phyloP scores from a whole-genome alignment of 768 basidiomycete species.

The Kwoniella dejecticola region DNA sequence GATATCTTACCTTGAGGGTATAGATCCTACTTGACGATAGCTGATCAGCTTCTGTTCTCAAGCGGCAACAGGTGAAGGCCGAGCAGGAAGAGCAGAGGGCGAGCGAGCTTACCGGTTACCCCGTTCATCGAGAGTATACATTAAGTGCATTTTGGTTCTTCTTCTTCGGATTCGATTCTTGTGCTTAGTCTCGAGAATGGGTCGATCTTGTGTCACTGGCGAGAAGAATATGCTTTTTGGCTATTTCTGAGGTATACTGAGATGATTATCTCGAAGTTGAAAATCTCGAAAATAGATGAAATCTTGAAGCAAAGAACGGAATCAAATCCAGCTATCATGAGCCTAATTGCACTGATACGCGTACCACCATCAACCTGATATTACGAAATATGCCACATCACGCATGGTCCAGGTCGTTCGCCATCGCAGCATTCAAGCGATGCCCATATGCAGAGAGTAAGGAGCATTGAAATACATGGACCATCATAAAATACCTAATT shows the following conservation, averaged over 20 bases:
- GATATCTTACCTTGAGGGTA: conserved; percentile 75
- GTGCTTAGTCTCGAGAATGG: too few species aligned
- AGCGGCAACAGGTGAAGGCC: too few species aligned
- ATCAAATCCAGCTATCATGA: conserved; percentile 1
- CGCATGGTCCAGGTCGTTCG: neutral
- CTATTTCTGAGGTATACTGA: too few species aligned
- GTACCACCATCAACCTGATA: neutral
- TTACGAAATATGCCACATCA: conserved; percentile 1
- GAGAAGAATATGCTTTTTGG: too few species aligned
- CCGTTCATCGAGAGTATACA: conserved; percentile 66
- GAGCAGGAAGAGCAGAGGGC: too few species aligned
- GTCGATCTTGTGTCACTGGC: too few species aligned
- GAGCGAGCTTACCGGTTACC: conserved; percentile 55
- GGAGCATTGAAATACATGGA: neutral
- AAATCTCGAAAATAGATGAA: neutral
- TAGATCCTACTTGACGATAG: conserved; percentile 66
- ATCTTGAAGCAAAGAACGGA: conserved; percentile 3
- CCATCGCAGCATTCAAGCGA: neutral
- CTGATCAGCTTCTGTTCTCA: too few species aligned
- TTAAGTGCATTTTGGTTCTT: conserved; percentile 96
- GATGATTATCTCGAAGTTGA: too few species aligned
- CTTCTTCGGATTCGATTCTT: too few species aligned
- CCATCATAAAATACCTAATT: neutral
- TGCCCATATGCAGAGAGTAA: too few species aligned
- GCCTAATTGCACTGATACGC: too few species aligned